Evolutionary conservation across 495 filamentous ascomycete species (phyloP).

Genomic region (Hyaloscypha bicolor): DNA sequence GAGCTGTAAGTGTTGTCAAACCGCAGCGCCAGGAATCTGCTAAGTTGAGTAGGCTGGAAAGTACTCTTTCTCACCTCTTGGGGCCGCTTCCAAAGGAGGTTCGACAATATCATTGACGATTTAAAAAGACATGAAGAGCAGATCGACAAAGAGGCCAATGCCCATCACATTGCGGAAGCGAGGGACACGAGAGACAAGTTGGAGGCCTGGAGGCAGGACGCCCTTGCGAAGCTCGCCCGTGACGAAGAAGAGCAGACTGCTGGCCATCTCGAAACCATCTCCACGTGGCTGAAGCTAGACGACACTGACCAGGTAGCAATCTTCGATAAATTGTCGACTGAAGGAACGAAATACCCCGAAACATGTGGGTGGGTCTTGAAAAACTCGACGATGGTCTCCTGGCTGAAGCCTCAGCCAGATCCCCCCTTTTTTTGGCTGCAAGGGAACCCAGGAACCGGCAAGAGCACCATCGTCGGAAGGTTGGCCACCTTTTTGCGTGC

Average conservation of each 20-base stretch:
- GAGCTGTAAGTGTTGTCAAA: constrained; percentile 34
- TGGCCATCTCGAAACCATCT: constrained; percentile 29
- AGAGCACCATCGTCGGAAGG: constrained; percentile 35
- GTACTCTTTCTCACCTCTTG: constrained; percentile 45
- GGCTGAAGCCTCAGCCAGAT: constrained; percentile 27
- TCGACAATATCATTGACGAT: constrained; percentile 42
- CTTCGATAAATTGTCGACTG: constrained; percentile 26
- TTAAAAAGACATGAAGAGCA: constrained; percentile 40
- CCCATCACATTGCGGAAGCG: constrained; percentile 29
- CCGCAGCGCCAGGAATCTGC: not conserved
- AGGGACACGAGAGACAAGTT: constrained; percentile 23
- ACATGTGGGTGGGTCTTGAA: constrained; percentile 38
- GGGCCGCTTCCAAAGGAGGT: constrained; percentile 43
- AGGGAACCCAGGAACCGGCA: constrained; percentile 37
- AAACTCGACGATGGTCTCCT: constrained; percentile 29
- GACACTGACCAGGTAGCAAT: constrained; percentile 35
- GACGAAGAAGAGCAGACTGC: constrained; percentile 30
- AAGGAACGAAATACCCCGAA: constrained; percentile 28
- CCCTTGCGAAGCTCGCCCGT: constrained; percentile 22
- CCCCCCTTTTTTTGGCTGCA: constrained; percentile 32
- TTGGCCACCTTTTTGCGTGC: constrained; percentile 29
- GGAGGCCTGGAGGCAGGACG: constrained; percentile 30
- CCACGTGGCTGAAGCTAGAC: constrained; percentile 36
- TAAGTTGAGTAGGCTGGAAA: constrained; percentile 42
- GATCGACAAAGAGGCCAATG: constrained; percentile 42